Evolutionary conservation across 2,329 filamentous ascomycete genomes (phyloP).

Genomic region (Diaporthe batatas): DNA sequence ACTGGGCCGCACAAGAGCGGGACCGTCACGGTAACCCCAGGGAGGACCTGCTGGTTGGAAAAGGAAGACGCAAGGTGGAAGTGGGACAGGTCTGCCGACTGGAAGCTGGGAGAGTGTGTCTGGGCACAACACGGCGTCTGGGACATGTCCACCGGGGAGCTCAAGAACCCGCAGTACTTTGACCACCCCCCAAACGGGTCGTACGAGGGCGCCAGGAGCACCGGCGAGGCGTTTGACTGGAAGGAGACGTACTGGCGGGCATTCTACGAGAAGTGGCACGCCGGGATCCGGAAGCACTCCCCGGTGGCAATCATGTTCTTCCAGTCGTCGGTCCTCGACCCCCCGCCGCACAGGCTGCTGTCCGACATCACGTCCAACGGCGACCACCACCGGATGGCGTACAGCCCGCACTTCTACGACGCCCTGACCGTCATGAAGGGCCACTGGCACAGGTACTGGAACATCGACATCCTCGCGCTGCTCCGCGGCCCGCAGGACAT

Average conservation of each 20-base stretch:
- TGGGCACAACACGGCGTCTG: conserved; percentile 47
- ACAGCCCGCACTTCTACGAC: conserved; percentile 48
- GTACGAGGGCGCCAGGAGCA: conserved; percentile 7
- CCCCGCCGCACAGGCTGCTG: conserved; percentile 42
- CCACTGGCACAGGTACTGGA: conserved; percentile 47
- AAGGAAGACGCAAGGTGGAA: conserved; percentile 45
- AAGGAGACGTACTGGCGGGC: conserved; percentile 45
- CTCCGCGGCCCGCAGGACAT: conserved; percentile 45
- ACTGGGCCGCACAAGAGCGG: conserved; percentile 46
- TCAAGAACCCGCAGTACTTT: conserved; percentile 44
- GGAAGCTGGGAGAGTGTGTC: conserved; percentile 45
- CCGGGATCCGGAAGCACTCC: conserved; percentile 40
- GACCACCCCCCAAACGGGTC: conserved; percentile 38
- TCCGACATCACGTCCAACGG: conserved; percentile 9
- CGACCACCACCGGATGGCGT: conserved; percentile 39
- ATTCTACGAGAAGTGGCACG: conserved; percentile 43
- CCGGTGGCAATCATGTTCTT: conserved; percentile 42
- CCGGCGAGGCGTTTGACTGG: conserved; percentile 43
- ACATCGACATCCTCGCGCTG: conserved; percentile 45
- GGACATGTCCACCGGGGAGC: conserved; percentile 43
- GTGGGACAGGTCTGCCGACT: conserved; percentile 41
- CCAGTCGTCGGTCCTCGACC: conserved; percentile 45
- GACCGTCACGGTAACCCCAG: conserved; percentile 40
- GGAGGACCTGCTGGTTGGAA: conserved; percentile 44
- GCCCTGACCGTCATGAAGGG: conserved; percentile 46